Percentiles rank a stretch among this genome's conserved stretches.
Conservation (phyloP, 1,284 basidiomycete genomes). For the Melampsora medusae region DNA sequence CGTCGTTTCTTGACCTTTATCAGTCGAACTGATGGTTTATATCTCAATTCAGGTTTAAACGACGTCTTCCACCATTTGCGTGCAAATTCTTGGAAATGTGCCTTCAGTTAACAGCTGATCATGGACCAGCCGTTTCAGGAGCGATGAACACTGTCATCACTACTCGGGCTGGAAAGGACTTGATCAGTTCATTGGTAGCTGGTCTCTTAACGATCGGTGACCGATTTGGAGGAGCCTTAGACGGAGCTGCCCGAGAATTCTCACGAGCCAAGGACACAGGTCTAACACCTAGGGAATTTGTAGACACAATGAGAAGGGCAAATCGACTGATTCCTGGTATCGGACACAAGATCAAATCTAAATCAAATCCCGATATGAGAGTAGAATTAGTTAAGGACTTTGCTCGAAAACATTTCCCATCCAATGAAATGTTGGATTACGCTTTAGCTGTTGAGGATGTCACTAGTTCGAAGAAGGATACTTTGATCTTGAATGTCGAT, state of each 20-base stretch:
- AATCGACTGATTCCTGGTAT: slow-evolving; percentile 99
- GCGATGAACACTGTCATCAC: slow-evolving; percentile 99
- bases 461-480: slow-evolving; percentile 93
- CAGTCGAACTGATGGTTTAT: background rate
- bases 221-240: slow-evolving; percentile 98
- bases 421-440: slow-evolving; percentile 74
- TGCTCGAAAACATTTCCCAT: slow-evolving; percentile 92
- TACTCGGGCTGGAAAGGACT: slow-evolving; percentile 95
- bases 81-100: slow-evolving; percentile 99
- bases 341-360: slow-evolving; percentile 99
- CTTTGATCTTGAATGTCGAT: slow-evolving; percentile 89
- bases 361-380: slow-evolving; percentile 81
- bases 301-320: slow-evolving; percentile 88
- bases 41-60: slow-evolving; percentile 46
- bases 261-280: slow-evolving; percentile 84
- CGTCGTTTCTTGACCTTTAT: background rate
- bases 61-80: slow-evolving; percentile 69
- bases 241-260: slow-evolving; percentile 96
- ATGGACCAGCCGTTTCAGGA: slow-evolving; percentile 83
- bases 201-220: slow-evolving; percentile 97
- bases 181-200: slow-evolving; percentile 92
- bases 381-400: slow-evolving; percentile 98
- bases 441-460: slow-evolving; percentile 98
- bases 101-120: slow-evolving; percentile 96
- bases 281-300: slow-evolving; percentile 92